Conservation (phyloP, 129 eudicot species). For the Helianthus tuberosus region DNA sequence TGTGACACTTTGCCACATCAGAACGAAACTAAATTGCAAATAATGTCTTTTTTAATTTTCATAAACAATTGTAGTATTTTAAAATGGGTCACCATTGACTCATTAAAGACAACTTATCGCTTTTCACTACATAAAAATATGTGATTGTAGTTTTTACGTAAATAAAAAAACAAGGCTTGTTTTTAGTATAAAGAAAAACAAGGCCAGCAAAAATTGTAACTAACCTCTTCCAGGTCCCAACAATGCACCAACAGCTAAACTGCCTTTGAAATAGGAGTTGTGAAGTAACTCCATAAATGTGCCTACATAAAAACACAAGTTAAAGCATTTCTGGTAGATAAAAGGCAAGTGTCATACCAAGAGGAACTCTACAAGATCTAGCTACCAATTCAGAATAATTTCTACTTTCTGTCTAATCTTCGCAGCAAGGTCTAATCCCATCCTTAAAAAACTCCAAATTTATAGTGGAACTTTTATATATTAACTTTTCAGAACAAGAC, state of each 20-base stretch:
- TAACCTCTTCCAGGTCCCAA: slow-evolving; percentile 96
- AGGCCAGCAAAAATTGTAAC: slow-evolving; percentile 16
- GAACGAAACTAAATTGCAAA: neutral
- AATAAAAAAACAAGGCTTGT: neutral
- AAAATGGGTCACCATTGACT: slow-evolving; percentile 1
- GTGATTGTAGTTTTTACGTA: neutral
- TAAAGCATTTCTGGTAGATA: slow-evolving; percentile 24
- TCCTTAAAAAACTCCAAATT: neutral
- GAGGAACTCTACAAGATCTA: slow-evolving; percentile 20
- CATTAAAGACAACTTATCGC: neutral
- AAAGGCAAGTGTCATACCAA: neutral
- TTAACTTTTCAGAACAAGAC: neutral
- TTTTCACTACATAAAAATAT: neutral
- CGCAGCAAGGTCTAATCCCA: neutral
- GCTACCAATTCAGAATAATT: slow-evolving; percentile 5
- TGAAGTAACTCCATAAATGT: slow-evolving; percentile 64
- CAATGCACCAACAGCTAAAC: slow-evolving; percentile 80
- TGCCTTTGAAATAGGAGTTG: slow-evolving; percentile 81
- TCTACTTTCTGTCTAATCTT: neutral
- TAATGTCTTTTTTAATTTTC: neutral
- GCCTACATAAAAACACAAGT: slow-evolving; percentile 41
- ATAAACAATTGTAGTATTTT: neutral
- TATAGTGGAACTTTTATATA: neutral
- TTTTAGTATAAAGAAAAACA: no score
- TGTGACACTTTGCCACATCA: neutral